Evolutionary conservation across 1,284 basidiomycete genomes (phyloP), one percentile per base, ranked within the genome.

Genomic region (Sanghuangporus sanghuang): DNA sequence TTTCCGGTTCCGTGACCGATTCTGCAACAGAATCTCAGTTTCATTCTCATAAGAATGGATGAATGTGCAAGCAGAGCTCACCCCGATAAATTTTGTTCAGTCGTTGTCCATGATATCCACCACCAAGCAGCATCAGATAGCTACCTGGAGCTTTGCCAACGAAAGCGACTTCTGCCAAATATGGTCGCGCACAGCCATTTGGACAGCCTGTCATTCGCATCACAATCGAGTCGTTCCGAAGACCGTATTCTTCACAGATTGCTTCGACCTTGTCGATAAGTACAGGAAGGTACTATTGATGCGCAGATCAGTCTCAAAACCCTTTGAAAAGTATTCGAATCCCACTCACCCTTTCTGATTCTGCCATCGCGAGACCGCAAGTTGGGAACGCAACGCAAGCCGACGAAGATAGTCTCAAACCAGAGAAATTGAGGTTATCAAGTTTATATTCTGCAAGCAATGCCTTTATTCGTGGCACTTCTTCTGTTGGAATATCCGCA

Each of bases 301-400:
- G 44, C 18, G 49, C 57, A 57, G 68, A 55, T 65, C 54, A 61
- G 40, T 36, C 54, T 9, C 1, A n/a, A 32, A 53, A 46, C 23
- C 39, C 61, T 38, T 60, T 57, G 59, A 44, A 52, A 59, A 49
- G 6, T 44, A 46, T 14, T 11, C 6, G 4, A 14, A 38, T 27
- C 3, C 18, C 39, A 2, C 85, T 64, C 66, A 89, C 87, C 48
- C 93, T 80, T 74, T 97, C 95, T 11, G 92, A 95, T 77, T 97
- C 95, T 35, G 95, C 95, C 93, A 96, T 96, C 12, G 95, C 95
- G 48, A 62, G 68, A 81, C 88, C 90, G 73, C 95, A 99, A 3
- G 96, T 99, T 6, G 97, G 96, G 84, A 99, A 97, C 1, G 96
- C 91, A 64, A 99, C 96, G 78, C 97, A 99, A 21, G 97, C 95